These are phyloP conservation scores for Nakaseomyces glabratus DNA, from an alignment of 1,139 yeast genomes.

Conservation along the genomic window DNA sequence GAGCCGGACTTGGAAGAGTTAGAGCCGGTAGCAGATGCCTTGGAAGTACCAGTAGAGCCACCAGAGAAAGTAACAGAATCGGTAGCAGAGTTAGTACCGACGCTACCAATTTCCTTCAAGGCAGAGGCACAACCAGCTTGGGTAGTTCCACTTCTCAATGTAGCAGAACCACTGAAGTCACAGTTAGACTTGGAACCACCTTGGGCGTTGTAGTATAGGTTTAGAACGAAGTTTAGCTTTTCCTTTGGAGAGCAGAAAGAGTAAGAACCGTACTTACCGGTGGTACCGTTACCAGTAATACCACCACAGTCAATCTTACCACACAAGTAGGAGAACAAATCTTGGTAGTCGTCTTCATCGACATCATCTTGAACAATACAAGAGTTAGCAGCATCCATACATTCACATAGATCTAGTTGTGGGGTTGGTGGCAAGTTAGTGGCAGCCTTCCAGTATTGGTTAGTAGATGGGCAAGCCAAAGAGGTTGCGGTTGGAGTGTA, in stretches of 20 bases:
- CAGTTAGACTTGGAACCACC: conserved; percentile 45
- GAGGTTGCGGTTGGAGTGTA: conserved; percentile 41
- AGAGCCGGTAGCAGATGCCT: conserved; percentile 27
- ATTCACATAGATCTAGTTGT: conserved; percentile 49
- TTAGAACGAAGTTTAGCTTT: conserved; percentile 52
- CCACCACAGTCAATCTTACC: conserved; percentile 44
- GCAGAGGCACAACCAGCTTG: conserved; percentile 49
- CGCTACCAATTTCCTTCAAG: conserved; percentile 33
- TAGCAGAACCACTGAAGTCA: conserved; percentile 59
- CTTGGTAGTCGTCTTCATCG: conserved; percentile 44
- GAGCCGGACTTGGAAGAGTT: conserved; percentile 16
- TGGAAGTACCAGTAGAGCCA: conserved; percentile 2
- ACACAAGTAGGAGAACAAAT: conserved; percentile 51
- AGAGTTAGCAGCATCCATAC: conserved; percentile 42
- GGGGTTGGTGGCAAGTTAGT: conserved; percentile 70
- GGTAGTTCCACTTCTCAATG: conserved; percentile 39
- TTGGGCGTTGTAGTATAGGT: conserved; percentile 51
- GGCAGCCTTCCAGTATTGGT: conserved; percentile 51
- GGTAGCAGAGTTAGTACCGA: conserved; percentile 34
- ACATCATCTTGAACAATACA: conserved; percentile 51
- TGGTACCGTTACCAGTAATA: conserved; percentile 50
- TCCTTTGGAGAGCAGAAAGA: conserved; percentile 59
- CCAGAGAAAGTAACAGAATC: conserved; percentile 33
- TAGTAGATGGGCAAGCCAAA: conserved; percentile 45
- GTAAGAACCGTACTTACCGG: conserved; percentile 55